Base-by-base conservation (phyloP, 345 rosid genomes). In the Barbarea vulgaris region DNA sequence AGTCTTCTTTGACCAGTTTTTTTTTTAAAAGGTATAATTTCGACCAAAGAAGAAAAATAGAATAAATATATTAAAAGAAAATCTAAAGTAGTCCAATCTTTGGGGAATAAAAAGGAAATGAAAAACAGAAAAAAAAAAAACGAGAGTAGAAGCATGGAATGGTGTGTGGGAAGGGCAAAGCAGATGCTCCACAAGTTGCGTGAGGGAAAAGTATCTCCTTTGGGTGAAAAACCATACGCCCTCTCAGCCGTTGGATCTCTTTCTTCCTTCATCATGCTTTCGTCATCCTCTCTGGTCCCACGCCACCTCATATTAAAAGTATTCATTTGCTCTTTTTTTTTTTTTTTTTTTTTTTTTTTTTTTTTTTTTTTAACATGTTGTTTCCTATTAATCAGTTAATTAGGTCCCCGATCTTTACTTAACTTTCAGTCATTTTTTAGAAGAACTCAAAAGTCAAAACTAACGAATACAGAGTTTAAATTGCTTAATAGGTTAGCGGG, bases 101-200 rank as follows among this genome's bases (percentile, higher is more conserved):
- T 1, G 10, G 52, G 52, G 14, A 37, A 14, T 60, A 11, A 34
- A 48, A 48, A 22, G 3, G n/a, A 42, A 56, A 56, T 28, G 52
- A 3, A 25, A 9, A 10, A 11, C 10, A 5, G 7, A 21, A 21
- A 22, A 31, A n/a, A 55, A 11, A 41, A 17, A 41, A 73, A 9
- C 25, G 55, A 67, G 68, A 3, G 4, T 2, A 27, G 79, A 75
- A 19, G 79, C 69, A 60, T 62, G 80, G 58, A 68, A 76, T 76
- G 37, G 75, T 76, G 80, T 76, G 80, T 76, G 65, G 65, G 58
- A 55, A 70, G 46, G 66, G 76, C 80, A 70, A 77, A 47, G 64
- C 64, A 61, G 69, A 68, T 67, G 55, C 69, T 74, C 72, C 72
- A 75, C 79, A 60, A 33, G 64, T 77, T 77, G 80, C 80, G 76